phyloP scores from a whole-genome alignment of 441 rosid species.

The Pelargonium australe region DNA sequence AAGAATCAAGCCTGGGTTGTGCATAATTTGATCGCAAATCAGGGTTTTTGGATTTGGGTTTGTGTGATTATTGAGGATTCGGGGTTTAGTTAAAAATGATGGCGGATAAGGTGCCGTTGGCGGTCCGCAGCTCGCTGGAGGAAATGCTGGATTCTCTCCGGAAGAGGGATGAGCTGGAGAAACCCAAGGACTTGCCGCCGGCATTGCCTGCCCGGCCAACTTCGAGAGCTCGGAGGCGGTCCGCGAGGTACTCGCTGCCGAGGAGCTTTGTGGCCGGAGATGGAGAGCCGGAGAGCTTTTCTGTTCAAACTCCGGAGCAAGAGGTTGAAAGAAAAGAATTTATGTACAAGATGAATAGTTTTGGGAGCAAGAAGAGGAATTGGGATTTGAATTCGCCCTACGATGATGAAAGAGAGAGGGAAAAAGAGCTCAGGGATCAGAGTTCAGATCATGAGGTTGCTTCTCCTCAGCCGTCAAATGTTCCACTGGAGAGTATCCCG shows the following conservation, averaged over 20 bases:
- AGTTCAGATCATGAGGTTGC: constrained; percentile 21
- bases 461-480: not conserved
- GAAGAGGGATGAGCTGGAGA: constrained; percentile 61
- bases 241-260: constrained; percentile 69
- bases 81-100: not conserved
- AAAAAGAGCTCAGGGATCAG: constrained; percentile 19
- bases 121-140: constrained; percentile 79
- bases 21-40: not conserved
- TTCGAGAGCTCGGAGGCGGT: constrained; percentile 76
- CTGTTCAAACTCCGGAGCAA: constrained; percentile 27
- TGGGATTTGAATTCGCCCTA: constrained; percentile 58
- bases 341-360: constrained; percentile 43
- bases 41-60: not conserved
- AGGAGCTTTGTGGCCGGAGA: constrained; percentile 21
- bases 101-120: constrained; percentile 17
- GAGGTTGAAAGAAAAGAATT: constrained; percentile 66
- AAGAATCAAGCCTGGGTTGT: not conserved
- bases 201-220: constrained; percentile 85
- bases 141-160: constrained; percentile 87
- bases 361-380: constrained; percentile 80
- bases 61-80: not conserved
- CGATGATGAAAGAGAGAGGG: constrained; percentile 22
- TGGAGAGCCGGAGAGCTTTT: constrained; percentile 17
- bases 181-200: constrained; percentile 75
- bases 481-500: constrained; percentile 6